These are phyloP conservation scores for Laguncularia racemosa DNA, from an alignment of 345 rosid species.

Conservation along the genomic window DNA sequence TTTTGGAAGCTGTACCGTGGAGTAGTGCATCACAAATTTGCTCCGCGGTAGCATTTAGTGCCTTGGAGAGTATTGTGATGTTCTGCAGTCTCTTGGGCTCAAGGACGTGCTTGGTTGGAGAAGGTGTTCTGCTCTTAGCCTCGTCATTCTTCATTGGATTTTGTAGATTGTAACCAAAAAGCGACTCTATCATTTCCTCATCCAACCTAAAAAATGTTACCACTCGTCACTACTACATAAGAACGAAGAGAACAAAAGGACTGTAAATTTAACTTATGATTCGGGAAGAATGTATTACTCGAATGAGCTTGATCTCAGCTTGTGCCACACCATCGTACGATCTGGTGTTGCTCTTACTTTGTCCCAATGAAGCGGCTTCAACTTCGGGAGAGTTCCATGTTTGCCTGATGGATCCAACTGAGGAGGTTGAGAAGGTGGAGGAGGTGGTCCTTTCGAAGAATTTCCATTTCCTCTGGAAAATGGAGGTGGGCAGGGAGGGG, in stretches of 20 bases:
- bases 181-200: conserved; percentile 97
- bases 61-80: conserved; percentile 82
- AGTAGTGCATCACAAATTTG: conserved; percentile 70
- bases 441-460: conserved; percentile 53
- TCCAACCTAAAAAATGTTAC: conserved; percentile 49
- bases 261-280: conserved; percentile 1
- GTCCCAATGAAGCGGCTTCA: conserved; percentile 99
- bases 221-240: neutral
- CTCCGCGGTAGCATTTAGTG: conserved; percentile 62
- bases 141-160: conserved; percentile 54
- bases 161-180: conserved; percentile 75
- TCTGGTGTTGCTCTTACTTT: conserved; percentile 96
- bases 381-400: conserved; percentile 76
- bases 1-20: conserved; percentile 37
- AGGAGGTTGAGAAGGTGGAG: conserved; percentile 51
- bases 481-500: conserved; percentile 62
- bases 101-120: conserved; percentile 84
- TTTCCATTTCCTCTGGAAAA: conserved; percentile 19
- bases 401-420: conserved; percentile 41
- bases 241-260: conserved; percentile 1
- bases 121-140: conserved; percentile 73
- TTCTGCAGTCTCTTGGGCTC: conserved; percentile 94
- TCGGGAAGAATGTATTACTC: conserved; percentile 47
- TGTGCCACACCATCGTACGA: conserved; percentile 89
- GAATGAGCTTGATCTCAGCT: conserved; percentile 80